These are phyloP conservation scores for Coemansia asiatica DNA, from an alignment of 192 early-diverging fungal species.

Conservation along the genomic window DNA sequence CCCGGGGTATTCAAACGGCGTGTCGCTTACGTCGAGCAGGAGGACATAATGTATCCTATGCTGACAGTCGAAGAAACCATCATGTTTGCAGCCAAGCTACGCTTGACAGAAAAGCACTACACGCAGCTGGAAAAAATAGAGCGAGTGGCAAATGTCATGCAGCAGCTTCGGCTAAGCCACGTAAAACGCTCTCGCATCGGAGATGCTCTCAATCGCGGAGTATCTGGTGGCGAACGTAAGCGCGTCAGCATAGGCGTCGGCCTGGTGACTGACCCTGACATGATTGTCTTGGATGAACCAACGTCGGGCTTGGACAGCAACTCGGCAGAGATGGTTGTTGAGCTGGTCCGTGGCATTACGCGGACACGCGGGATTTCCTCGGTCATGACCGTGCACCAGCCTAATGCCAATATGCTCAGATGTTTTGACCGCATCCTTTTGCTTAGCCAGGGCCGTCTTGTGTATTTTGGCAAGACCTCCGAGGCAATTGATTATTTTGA, in stretches of 20 bases:
- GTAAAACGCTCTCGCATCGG: slow-evolving; percentile 85
- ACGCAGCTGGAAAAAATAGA: slow-evolving; percentile 62
- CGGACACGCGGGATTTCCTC: slow-evolving; percentile 76
- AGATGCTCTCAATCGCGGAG: slow-evolving; percentile 65
- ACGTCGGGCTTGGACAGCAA: slow-evolving; percentile 86
- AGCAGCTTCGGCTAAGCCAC: slow-evolving; percentile 78
- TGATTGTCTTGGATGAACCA: slow-evolving; percentile 87
- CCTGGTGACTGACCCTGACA: slow-evolving; percentile 87
- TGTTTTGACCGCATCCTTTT: slow-evolving; percentile 89
- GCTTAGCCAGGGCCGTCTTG: slow-evolving; percentile 74
- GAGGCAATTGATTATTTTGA: slow-evolving; percentile 70
- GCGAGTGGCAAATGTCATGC: slow-evolving; percentile 77
- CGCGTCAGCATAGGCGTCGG: slow-evolving; percentile 93
- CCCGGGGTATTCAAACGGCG: slow-evolving; percentile 67
- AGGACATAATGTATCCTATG: slow-evolving; percentile 82
- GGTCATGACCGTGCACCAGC: slow-evolving; percentile 94
- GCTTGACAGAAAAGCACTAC: slow-evolving; percentile 72
- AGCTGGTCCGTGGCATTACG: slow-evolving; percentile 78
- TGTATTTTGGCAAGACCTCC: slow-evolving; percentile 78
- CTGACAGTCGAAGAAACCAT: slow-evolving; percentile 91
- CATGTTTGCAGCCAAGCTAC: slow-evolving; percentile 81
- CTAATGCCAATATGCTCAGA: slow-evolving; percentile 85
- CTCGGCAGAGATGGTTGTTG: slow-evolving; percentile 94
- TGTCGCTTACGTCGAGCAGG: slow-evolving; percentile 88
- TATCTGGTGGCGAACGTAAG: slow-evolving; percentile 90